Percentiles rank a stretch among this genome's conserved stretches.
Evolutionary conservation across 129 eudicot species (phyloP).

Genomic region (Flaveria brownii): DNA sequence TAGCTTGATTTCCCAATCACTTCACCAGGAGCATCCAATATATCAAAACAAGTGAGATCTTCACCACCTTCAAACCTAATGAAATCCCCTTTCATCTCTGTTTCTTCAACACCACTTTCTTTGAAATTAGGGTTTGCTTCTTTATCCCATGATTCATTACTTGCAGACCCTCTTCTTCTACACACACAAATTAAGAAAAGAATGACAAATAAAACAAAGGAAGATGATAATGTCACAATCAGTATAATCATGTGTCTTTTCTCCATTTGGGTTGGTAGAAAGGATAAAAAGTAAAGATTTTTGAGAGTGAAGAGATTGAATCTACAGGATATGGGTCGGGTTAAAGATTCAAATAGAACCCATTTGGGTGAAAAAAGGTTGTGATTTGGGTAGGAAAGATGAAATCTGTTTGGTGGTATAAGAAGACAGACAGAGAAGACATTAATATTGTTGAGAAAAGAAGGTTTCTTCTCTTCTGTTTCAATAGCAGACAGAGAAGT

Average conservation of each 20-base stretch:
- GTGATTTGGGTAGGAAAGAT: background rate
- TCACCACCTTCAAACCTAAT: conserved; percentile 79
- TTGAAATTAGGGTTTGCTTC: conserved; percentile 48
- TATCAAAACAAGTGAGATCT: conserved; percentile 69
- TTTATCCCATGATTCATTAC: conserved; percentile 37
- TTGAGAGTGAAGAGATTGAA: conserved; percentile 18
- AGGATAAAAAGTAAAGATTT: background rate
- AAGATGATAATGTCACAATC: conserved; percentile 42
- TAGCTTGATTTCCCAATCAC: conserved; percentile 86
- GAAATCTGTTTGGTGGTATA: conserved; percentile 32
- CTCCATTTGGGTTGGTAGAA: conserved; percentile 50
- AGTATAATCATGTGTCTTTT: conserved; percentile 49
- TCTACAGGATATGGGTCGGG: conserved; percentile 36
- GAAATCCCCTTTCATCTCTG: conserved; percentile 57
- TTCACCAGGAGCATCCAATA: conserved; percentile 93
- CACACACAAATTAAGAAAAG: conserved; percentile 41
- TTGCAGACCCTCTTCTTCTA: conserved; percentile 34
- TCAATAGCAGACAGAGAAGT: conserved; percentile 36
- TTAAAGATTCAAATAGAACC: conserved; percentile 21
- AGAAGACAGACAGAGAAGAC: conserved; percentile 34
- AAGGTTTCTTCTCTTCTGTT: conserved; percentile 26
- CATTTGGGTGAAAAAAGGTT: conserved; percentile 16
- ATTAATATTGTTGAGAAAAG: conserved; percentile 28
- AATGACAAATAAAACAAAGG: conserved; percentile 34
- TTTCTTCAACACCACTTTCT: conserved; percentile 49